Base-by-base conservation (phyloP, 257 asterid genomes). In the Mentha longifolia region DNA sequence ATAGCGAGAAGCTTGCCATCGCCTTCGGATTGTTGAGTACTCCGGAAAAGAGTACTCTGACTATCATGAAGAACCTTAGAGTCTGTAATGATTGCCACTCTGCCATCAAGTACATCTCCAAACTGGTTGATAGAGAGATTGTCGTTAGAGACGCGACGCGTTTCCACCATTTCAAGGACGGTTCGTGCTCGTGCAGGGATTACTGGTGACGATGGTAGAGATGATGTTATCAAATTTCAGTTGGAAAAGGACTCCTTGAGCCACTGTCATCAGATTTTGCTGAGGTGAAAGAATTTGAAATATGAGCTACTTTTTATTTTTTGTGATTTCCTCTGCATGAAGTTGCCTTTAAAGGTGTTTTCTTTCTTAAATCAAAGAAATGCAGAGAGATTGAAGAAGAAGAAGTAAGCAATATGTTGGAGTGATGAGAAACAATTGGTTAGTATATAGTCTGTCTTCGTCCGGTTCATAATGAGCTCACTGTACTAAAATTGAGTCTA, bases 11-110 rank as follows among this genome's bases (percentile, higher is more conserved):
- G 71, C 98, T 92, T 43, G 97, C 97, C 2, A 92, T 92, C 77
- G 87, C 96, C 20, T 92, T 87, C 62, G 98, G 85, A 3, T 71
- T 92, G 52, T 71, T 87, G 77, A 88, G 70, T 68, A 90, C 96
- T n/a, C 93, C 96, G 2, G 92, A 84, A 3, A 79, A 82, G 2
- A 77, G 87, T 77, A 87, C 85, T 25, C 50, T 92, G 55, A 87
- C 92, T 77, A 87, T 92, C 84, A 92, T 92, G 95, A 92, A 92
- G 79, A 92, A 88, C 82, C 95, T 92, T 42, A 86, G 98, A 82
- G 95, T 92, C 19, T 89, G 98, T 75, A 89, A 88, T 61, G 96
- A 92, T 75, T 92, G 96, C 60, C 98, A 92, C 61, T 79, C 92
- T 49, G 95, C 96, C 14, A 86, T 89, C 74, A 89, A 89, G 43